A percentile compares a stretch with the other conserved stretches of the same genome.
Conservation (phyloP, 2,329 filamentous ascomycete genomes). For the Epichloe festucae region DNA sequence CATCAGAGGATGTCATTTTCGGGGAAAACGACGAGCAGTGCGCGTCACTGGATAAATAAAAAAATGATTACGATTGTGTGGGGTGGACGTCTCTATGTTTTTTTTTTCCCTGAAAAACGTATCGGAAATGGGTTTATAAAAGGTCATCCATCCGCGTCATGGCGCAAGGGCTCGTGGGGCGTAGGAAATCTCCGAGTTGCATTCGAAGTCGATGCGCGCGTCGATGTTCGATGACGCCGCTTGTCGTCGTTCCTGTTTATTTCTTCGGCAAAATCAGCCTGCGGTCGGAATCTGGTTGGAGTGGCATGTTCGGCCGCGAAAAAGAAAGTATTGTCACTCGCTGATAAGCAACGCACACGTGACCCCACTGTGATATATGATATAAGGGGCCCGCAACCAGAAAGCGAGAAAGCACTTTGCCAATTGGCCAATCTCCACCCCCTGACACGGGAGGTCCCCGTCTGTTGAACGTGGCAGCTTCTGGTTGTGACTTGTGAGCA, state of each 20-base stretch:
- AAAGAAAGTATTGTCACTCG: neutral
- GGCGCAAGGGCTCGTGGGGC: neutral
- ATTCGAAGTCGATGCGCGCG: neutral
- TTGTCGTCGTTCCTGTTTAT: neutral
- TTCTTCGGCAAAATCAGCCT: neutral
- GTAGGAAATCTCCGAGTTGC: neutral
- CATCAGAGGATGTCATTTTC: constrained; percentile 62
- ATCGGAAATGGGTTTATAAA: neutral
- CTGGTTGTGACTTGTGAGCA: too few relatives aligned
- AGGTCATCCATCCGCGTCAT: neutral
- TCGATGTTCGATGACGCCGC: neutral
- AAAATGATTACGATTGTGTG: too few relatives aligned
- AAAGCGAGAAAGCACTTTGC: too few relatives aligned
- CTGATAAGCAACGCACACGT: constrained; percentile 10
- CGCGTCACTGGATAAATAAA: too few relatives aligned
- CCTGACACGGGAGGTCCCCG: too few relatives aligned
- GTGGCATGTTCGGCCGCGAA: too few relatives aligned
- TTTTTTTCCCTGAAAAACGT: neutral
- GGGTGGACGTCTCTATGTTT: neutral
- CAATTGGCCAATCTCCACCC: too few relatives aligned
- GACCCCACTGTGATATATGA: constrained; percentile 3
- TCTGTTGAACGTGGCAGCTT: too few relatives aligned
- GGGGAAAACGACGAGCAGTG: neutral
- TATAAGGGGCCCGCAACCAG: neutral
- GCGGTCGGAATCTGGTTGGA: too few relatives aligned